Conservation (phyloP, 169 alveolate genomes). For the Cryptosporidium andersoni region DNA sequence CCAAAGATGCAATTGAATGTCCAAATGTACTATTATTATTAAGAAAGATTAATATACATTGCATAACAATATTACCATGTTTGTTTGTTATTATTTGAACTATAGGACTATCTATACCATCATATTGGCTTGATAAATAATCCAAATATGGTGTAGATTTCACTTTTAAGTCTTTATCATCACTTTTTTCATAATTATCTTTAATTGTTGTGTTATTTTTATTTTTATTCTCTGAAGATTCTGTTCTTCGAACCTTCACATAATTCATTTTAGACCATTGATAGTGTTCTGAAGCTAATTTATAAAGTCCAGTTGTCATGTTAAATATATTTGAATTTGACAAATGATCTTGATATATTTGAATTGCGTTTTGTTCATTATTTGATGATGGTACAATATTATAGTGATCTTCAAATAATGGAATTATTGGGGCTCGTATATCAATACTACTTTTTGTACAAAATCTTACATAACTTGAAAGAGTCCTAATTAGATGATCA, state of each 20-base stretch:
- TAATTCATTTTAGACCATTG: constrained; percentile 55
- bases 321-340: not conserved
- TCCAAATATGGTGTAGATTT: constrained; percentile 44
- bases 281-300: constrained; percentile 32
- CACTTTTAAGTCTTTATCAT: not conserved
- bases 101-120: constrained; percentile 69
- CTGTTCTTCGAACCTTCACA: constrained; percentile 24
- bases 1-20: constrained; percentile 18
- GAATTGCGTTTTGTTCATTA: not conserved
- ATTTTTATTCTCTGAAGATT: constrained; percentile 6
- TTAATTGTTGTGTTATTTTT: not conserved
- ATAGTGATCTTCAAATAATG: constrained; percentile 7
- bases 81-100: constrained; percentile 3
- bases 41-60: constrained; percentile 15
- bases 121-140: constrained; percentile 66
- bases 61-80: constrained; percentile 42
- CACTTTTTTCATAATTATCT: not conserved
- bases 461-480: too few species aligned
- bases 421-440: constrained; percentile 53
- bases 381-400: not conserved
- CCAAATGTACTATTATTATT: constrained; percentile 26
- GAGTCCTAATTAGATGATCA: too few species aligned
- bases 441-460: too few species aligned
- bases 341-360: not conserved
- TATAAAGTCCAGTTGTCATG: not conserved